Base-by-base conservation (phyloP, 164 flowering plant species). In the Echeveria elegans region DNA sequence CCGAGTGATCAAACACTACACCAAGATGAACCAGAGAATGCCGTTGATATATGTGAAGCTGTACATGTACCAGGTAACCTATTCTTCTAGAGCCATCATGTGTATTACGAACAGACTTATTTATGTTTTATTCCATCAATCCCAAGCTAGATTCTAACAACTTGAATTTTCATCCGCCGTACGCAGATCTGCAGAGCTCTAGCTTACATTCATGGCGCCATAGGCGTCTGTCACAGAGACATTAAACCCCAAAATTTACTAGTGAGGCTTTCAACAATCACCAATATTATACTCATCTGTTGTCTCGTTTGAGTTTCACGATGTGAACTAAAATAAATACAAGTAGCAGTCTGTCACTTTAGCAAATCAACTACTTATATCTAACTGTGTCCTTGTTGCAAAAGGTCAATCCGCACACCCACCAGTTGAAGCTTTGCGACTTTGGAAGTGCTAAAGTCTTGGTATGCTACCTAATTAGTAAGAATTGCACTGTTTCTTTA, bases 161-260 rank as follows among this genome's bases (percentile, higher is more conserved):
- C 7, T 1, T 53, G 59, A 26, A 24, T 16, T 12, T 24, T 21
- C 14, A 3, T 24, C 56, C 56, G n/a, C n/a, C n/a, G n/a, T n/a
- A n/a, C n/a, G 31, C 83, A 85, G 87, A 85, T 85, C 26, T 85
- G 80, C 50, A 67, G 89, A 66, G 87, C 87, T 45, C 67, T 85
- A 69, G 82, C 85, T 66, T 85, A 85, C 71, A 78, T 83, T 67
- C 87, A 83, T 76, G 80, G 81, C 18, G 71, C 80, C 64, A 72
- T 82, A 59, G 87, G 89, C 37, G 87, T 85, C 19, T 85, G 89
- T 76, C 89, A 85, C 65, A 80, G 89, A 72, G 89, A 85, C 71
- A 83, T 85, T 67, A 85, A 85, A 74, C 89, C 89, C 21, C 89
- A 85, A 71, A 85, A 85, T 75, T 70, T 85, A 34, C 72, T 85